Conservation (phyloP, 176 grass and related monocot genomes). For the Oryza nivara region DNA sequence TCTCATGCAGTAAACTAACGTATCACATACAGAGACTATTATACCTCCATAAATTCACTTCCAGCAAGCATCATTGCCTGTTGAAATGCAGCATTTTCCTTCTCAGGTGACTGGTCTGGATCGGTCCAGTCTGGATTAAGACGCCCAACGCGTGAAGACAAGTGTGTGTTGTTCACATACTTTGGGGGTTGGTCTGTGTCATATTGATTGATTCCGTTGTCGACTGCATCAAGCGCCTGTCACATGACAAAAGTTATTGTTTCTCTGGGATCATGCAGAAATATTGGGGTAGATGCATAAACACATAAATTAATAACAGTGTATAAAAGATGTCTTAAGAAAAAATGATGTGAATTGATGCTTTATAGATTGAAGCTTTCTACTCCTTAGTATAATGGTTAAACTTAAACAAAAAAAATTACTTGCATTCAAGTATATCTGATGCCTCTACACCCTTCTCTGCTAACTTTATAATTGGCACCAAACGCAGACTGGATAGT, state of each 20-base stretch:
- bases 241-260: constrained; percentile 19
- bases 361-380: background rate
- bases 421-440: background rate
- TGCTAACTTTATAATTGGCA: background rate
- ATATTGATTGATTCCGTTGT: constrained; percentile 97
- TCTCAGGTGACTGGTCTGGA: constrained; percentile 89
- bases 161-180: constrained; percentile 91
- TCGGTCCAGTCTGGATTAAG: constrained; percentile 92
- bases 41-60: constrained; percentile 92
- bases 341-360: background rate
- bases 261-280: constrained; percentile 16
- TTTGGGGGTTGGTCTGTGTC: constrained; percentile 89
- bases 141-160: constrained; percentile 84
- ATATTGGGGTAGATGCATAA: background rate
- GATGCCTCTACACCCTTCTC: background rate
- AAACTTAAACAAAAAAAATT: background rate
- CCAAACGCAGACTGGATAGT: no score
- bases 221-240: constrained; percentile 95
- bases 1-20: background rate
- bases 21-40: background rate
- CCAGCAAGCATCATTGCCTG: constrained; percentile 82
- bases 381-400: constrained; percentile 16
- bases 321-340: background rate
- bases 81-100: constrained; percentile 89
- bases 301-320: background rate